phyloP scores from a whole-genome alignment of 352 stramenopile genomes.

The Globisporangium solare region DNA sequence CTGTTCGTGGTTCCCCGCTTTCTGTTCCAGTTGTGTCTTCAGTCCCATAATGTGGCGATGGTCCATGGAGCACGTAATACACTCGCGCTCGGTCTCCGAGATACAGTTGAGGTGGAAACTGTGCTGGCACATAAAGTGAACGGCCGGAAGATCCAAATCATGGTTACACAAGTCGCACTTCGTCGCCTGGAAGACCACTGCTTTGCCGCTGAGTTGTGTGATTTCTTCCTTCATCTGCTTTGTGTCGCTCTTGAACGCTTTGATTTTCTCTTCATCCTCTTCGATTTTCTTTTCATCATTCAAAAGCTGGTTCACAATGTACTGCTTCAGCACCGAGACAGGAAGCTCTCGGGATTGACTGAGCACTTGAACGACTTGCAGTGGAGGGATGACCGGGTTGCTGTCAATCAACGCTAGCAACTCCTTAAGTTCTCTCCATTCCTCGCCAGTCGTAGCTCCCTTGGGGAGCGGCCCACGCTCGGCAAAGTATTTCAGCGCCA shows the following conservation, averaged over 20 bases:
- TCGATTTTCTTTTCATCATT: conserved; percentile 81
- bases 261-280: conserved; percentile 84
- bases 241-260: conserved; percentile 81
- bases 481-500: conserved; percentile 89
- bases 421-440: conserved; percentile 81
- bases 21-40: conserved; percentile 85
- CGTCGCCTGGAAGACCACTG: conserved; percentile 87
- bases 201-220: conserved; percentile 70
- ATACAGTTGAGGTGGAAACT: conserved; percentile 90
- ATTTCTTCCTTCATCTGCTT: conserved; percentile 91
- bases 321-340: conserved; percentile 80
- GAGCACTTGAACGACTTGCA: conserved; percentile 84
- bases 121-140: conserved; percentile 91
- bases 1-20: conserved; percentile 88
- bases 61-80: conserved; percentile 85
- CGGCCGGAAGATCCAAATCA: conserved; percentile 86
- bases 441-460: conserved; percentile 44
- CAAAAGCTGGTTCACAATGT: conserved; percentile 80
- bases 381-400: conserved; percentile 73
- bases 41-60: conserved; percentile 82
- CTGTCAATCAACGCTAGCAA: conserved; percentile 73
- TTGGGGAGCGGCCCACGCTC: conserved; percentile 75
- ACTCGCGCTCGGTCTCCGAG: conserved; percentile 85
- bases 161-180: conserved; percentile 89
- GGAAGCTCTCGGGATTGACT: conserved; percentile 79